Evolutionary conservation across 1,139 yeast species (phyloP).

Genomic region (Casaregolazyma lundiana): DNA sequence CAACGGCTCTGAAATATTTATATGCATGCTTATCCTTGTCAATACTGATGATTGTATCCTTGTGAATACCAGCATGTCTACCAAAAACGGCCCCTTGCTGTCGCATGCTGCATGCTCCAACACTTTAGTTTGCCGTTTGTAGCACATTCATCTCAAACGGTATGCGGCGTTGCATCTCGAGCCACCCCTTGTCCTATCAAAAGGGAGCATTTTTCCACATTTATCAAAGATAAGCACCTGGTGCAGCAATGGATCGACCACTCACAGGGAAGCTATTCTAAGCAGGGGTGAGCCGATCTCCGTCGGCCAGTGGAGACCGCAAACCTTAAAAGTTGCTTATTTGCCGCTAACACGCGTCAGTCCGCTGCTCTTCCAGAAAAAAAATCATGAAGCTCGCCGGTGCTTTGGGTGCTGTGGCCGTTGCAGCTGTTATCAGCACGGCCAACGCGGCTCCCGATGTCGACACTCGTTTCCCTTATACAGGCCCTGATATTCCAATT

Average conservation of each 20-base stretch:
- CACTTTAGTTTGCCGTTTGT: neutral
- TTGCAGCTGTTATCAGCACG: conserved; percentile 1
- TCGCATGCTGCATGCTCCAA: too few relatives aligned
- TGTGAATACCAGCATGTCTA: too few relatives aligned
- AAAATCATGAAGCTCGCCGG: neutral
- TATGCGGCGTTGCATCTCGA: neutral
- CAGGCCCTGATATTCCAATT: conserved; percentile 16
- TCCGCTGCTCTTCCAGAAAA: too few relatives aligned
- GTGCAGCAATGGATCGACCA: neutral
- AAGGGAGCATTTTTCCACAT: neutral
- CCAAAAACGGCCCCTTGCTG: too few relatives aligned
- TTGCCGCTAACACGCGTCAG: neutral
- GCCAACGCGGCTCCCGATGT: conserved; percentile 13
- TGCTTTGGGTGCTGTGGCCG: conserved; percentile 1
- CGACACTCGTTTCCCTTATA: conserved; percentile 16
- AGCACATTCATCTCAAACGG: neutral
- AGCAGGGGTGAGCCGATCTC: neutral
- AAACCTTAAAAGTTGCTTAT: neutral
- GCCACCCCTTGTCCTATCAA: neutral
- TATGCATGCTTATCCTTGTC: too few relatives aligned
- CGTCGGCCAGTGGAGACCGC: neutral
- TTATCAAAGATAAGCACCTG: neutral
- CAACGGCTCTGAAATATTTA: too few relatives aligned
- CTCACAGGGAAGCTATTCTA: neutral
- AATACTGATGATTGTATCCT: too few relatives aligned